Conservation (phyloP, 2,329 filamentous ascomycete species). For the Corniculantispora saksenae region DNA sequence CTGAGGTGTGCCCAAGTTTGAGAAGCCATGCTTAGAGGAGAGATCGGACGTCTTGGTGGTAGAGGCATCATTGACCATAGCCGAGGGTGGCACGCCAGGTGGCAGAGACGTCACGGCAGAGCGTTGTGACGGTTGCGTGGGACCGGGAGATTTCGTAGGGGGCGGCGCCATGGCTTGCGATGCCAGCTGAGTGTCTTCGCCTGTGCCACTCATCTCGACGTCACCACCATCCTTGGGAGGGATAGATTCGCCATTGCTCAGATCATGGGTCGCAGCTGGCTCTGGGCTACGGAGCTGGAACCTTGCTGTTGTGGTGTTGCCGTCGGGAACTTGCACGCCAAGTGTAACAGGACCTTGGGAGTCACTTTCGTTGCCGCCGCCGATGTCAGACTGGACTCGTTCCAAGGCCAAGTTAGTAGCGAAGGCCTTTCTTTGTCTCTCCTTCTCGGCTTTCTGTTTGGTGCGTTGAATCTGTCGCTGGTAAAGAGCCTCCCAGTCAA, state of each 20-base stretch:
- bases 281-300: conserved; percentile 59
- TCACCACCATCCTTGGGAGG: conserved; percentile 54
- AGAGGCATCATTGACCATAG: conserved; percentile 78
- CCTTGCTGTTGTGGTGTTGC: conserved; percentile 50
- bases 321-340: conserved; percentile 62
- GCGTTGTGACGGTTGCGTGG: conserved; percentile 63
- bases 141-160: conserved; percentile 41
- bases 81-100: conserved; percentile 58
- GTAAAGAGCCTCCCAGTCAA: conserved; percentile 81
- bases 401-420: conserved; percentile 51
- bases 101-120: conserved; percentile 61
- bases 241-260: conserved; percentile 59
- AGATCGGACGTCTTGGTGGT: conserved; percentile 87
- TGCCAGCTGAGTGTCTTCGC: conserved; percentile 47
- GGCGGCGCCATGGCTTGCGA: conserved; percentile 56
- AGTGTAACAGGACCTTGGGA: conserved; percentile 60
- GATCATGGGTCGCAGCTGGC: conserved; percentile 32
- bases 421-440: conserved; percentile 62
- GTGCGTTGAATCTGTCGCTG: conserved; percentile 68
- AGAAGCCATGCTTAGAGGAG: conserved; percentile 60
- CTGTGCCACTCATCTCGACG: conserved; percentile 61
- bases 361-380: conserved; percentile 52
- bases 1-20: conserved; percentile 68
- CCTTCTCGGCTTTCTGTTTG: conserved; percentile 59
- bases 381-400: conserved; percentile 52